Conservation (phyloP, 352 stramenopile genomes). For the Pythium biforme region DNA sequence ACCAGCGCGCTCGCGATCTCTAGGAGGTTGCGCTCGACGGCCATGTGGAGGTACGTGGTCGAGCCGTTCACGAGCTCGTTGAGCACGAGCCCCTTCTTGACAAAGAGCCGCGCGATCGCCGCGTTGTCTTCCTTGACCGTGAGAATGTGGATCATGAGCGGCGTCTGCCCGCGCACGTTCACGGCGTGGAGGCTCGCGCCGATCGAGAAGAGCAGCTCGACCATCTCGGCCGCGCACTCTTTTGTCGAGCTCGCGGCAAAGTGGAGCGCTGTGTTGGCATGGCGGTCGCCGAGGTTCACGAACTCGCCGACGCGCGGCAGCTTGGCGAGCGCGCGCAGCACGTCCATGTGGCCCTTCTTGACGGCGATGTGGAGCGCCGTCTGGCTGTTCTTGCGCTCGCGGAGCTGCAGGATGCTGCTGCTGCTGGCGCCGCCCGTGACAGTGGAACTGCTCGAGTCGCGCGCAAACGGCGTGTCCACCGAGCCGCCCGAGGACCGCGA, state of each 20-base stretch:
- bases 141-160: constrained; percentile 82
- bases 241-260: constrained; percentile 70
- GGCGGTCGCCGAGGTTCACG: constrained; percentile 73
- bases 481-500: constrained; percentile 29
- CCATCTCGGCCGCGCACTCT: constrained; percentile 57
- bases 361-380: constrained; percentile 82
- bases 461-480: constrained; percentile 10
- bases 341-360: constrained; percentile 82
- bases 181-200: constrained; percentile 59
- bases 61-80: constrained; percentile 74
- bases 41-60: constrained; percentile 83
- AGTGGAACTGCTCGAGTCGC: constrained; percentile 13
- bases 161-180: constrained; percentile 82
- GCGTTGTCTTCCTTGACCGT: constrained; percentile 62
- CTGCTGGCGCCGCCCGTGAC: constrained; percentile 18
- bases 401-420: constrained; percentile 69
- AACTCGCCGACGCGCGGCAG: constrained; percentile 68
- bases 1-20: constrained; percentile 72
- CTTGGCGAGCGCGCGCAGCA: constrained; percentile 74
- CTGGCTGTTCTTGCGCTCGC: constrained; percentile 83
- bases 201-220: constrained; percentile 65
- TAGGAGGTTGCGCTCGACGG: constrained; percentile 58
- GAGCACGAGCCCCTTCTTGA: constrained; percentile 44
- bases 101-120: constrained; percentile 54
- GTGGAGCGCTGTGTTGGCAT: constrained; percentile 81